A percentile compares a stretch with the other conserved stretches of the same genome.
These are phyloP conservation scores for Colletotrichum salicis DNA, from an alignment of 2,329 filamentous ascomycete species.

Conservation along the genomic window DNA sequence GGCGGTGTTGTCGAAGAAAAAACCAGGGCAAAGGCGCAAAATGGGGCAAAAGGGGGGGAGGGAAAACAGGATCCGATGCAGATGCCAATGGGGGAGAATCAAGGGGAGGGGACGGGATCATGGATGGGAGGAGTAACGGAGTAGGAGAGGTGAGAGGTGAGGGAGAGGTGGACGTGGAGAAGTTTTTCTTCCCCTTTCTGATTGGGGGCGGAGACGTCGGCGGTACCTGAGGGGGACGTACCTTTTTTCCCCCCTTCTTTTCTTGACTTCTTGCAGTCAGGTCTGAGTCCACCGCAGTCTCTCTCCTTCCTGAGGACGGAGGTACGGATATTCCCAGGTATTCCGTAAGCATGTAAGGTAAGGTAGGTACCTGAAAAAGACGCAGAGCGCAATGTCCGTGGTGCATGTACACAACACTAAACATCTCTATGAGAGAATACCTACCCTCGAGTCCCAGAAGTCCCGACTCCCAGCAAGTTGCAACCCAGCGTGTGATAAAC, in stretches of 20 bases:
- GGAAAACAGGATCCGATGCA: conserved; percentile 24
- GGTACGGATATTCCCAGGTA: too few relatives aligned
- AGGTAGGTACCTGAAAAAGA: neutral
- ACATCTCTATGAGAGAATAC: neutral
- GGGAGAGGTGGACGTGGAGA: neutral
- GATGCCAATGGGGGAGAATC: conserved; percentile 7
- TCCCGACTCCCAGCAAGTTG: neutral
- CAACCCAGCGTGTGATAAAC: neutral
- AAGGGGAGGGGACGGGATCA: conserved; percentile 4
- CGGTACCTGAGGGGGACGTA: conserved; percentile 19
- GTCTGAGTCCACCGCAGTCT: too few relatives aligned
- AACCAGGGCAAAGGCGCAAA: conserved; percentile 10
- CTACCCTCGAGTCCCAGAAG: neutral
- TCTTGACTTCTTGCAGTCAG: neutral
- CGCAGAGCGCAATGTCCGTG: conserved; percentile 6
- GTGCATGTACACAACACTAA: neutral
- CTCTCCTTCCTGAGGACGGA: too few relatives aligned
- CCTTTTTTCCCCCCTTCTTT: neutral
- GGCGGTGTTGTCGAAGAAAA: conserved; percentile 28
- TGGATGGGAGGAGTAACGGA: neutral
- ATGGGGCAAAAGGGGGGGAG: conserved; percentile 24
- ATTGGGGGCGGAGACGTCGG: conserved; percentile 25
- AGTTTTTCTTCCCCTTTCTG: neutral
- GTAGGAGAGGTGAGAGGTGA: neutral
- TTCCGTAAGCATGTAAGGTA: too few relatives aligned